phyloP scores from a whole-genome alignment of 1,284 basidiomycete species.

The Ceratobasidium sp. region DNA sequence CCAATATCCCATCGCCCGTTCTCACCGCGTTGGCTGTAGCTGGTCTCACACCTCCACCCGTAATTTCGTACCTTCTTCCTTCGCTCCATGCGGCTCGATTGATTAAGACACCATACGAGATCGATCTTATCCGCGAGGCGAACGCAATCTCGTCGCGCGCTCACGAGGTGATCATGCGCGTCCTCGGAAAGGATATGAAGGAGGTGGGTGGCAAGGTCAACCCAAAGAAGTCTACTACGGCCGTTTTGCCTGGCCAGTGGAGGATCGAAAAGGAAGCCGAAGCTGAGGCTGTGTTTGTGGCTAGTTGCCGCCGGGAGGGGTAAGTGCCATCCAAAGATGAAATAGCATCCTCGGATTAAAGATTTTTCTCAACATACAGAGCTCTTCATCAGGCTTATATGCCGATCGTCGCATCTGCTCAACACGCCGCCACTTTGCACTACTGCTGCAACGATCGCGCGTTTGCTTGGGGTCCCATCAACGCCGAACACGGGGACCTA shows the following conservation, averaged over 20 bases:
- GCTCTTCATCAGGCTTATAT: constrained; percentile 90
- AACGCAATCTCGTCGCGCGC: constrained; percentile 88
- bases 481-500: constrained; percentile 59
- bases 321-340: constrained; percentile 58
- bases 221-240: constrained; percentile 64
- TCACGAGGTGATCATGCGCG: constrained; percentile 92
- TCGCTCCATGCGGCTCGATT: constrained; percentile 85
- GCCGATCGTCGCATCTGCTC: constrained; percentile 89
- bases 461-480: constrained; percentile 82
- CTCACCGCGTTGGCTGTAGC: constrained; percentile 56
- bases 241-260: constrained; percentile 79
- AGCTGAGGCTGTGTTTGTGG: constrained; percentile 92
- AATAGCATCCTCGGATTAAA: not conserved
- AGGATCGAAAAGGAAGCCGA: constrained; percentile 90
- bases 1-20: constrained; percentile 69
- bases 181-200: constrained; percentile 77
- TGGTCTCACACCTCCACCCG: constrained; percentile 60
- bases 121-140: constrained; percentile 80
- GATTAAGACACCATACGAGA: constrained; percentile 81
- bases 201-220: constrained; percentile 62
- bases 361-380: constrained; percentile 61
- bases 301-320: constrained; percentile 88
- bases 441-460: constrained; percentile 89
- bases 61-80: constrained; percentile 71
- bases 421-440: constrained; percentile 87